phyloP scores from a whole-genome alignment of 164 flowering plant species.

The Vitis riparia region DNA sequence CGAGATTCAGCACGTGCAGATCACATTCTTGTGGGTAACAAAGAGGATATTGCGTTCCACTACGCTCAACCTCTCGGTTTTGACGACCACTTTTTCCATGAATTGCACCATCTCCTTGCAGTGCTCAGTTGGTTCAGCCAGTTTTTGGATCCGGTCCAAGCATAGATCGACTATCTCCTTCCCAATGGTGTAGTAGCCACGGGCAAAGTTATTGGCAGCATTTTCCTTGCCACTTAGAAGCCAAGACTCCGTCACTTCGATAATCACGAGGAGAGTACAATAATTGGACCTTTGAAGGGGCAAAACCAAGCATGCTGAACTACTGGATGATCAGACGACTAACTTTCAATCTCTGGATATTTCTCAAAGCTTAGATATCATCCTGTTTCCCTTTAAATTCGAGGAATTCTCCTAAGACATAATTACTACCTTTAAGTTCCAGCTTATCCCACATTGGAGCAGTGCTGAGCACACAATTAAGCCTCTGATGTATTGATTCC shows the following conservation, averaged over 20 bases:
- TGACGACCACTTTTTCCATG: no score
- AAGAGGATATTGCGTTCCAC: no score
- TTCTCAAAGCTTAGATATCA: constrained; percentile 56
- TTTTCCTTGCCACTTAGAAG: constrained; percentile 75
- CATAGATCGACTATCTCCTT: no score
- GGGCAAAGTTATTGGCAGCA: no score
- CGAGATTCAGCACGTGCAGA: no score
- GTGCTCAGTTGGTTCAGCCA: no score
- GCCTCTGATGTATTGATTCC: constrained; percentile 59
- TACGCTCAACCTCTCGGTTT: no score
- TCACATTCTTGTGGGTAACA: no score
- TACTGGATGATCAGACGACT: constrained; percentile 62
- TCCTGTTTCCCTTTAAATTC: constrained; percentile 87
- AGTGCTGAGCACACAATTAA: constrained; percentile 63
- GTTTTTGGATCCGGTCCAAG: no score
- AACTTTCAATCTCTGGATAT: constrained; percentile 81
- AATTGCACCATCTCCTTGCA: no score
- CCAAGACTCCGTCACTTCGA: constrained; percentile 65
- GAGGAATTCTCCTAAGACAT: constrained; percentile 76
- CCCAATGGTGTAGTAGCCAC: no score
- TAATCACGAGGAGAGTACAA: constrained; percentile 76
- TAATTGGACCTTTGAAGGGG: constrained; percentile 65
- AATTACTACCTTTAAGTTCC: constrained; percentile 75
- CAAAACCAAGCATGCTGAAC: constrained; percentile 80
- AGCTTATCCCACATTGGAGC: constrained; percentile 97